A percentile compares a stretch with the other conserved stretches of the same genome.
phyloP scores from a whole-genome alignment of 148 eudicot genomes.

The Diospyros lotus region DNA sequence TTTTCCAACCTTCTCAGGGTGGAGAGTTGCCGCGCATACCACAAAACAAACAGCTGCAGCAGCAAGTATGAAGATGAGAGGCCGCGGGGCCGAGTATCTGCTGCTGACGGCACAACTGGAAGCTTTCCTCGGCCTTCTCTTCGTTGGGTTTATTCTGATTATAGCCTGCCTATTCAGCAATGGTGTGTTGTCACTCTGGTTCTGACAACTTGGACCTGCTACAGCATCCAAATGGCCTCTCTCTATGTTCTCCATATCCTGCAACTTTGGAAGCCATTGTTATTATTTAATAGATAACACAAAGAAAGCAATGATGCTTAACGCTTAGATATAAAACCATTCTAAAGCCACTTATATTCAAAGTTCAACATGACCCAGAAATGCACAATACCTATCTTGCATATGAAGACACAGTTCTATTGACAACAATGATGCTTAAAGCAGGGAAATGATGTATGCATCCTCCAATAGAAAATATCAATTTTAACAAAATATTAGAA shows the following conservation, averaged over 20 bases:
- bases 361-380: neutral
- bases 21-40: conserved; percentile 58
- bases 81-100: conserved; percentile 37
- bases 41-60: conserved; percentile 66
- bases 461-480: neutral
- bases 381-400: neutral
- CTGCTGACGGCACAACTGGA: conserved; percentile 27
- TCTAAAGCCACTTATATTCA: no score
- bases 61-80: conserved; percentile 42
- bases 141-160: conserved; percentile 30
- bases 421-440: neutral
- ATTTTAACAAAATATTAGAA: conserved; percentile 1
- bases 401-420: neutral
- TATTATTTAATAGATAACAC: neutral
- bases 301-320: no score
- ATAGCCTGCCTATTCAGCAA: conserved; percentile 45
- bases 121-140: conserved; percentile 32
- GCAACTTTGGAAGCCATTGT: conserved; percentile 12
- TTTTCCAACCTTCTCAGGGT: conserved; percentile 52
- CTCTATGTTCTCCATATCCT: conserved; percentile 26
- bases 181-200: conserved; percentile 26
- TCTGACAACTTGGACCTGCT: conserved; percentile 10
- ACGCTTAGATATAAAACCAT: no score
- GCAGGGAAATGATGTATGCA: neutral
- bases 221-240: neutral